Conservation (phyloP, 257 asterid species). For the Ilex asprella region DNA sequence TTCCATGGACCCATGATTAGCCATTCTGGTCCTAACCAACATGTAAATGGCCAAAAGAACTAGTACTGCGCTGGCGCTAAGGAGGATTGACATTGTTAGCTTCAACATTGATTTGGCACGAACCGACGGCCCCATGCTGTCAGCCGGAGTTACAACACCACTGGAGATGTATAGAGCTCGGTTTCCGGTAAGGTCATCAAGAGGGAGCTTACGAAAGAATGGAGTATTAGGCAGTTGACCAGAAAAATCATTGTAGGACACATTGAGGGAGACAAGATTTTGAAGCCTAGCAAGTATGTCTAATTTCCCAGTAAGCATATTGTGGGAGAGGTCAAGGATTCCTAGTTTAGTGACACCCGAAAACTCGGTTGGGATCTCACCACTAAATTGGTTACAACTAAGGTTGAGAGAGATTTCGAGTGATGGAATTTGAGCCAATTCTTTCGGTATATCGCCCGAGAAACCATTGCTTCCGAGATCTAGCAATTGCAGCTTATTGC, state of each 20-base stretch:
- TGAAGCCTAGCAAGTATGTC: conserved; percentile 58
- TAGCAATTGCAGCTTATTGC: conserved; percentile 66
- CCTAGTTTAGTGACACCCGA: conserved; percentile 61
- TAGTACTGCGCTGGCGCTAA: conserved; percentile 64
- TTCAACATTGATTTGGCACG: conserved; percentile 51
- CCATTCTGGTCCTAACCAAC: conserved; percentile 37
- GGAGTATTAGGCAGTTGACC: conserved; percentile 77
- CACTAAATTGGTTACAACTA: conserved; percentile 65
- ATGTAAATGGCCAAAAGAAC: conserved; percentile 64
- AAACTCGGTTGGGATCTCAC: conserved; percentile 72
- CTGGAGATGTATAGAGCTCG: conserved; percentile 44
- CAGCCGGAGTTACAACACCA: conserved; percentile 51
- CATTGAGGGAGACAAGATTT: conserved; percentile 80
- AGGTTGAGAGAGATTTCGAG: conserved; percentile 92
- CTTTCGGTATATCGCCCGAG: conserved; percentile 65
- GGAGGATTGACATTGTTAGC: conserved; percentile 82
- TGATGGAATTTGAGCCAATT: conserved; percentile 63
- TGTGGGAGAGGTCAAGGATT: conserved; percentile 81
- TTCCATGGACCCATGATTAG: conserved; percentile 31
- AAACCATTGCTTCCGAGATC: conserved; percentile 78
- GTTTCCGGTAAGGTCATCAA: conserved; percentile 63
- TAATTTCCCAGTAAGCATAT: conserved; percentile 67
- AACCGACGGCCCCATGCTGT: conserved; percentile 26
- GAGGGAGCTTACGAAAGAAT: conserved; percentile 74
- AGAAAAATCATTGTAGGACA: conserved; percentile 74